Conservation (phyloP, 2,329 filamentous ascomycete species). For the Cylindrodendrum hubeiense region DNA sequence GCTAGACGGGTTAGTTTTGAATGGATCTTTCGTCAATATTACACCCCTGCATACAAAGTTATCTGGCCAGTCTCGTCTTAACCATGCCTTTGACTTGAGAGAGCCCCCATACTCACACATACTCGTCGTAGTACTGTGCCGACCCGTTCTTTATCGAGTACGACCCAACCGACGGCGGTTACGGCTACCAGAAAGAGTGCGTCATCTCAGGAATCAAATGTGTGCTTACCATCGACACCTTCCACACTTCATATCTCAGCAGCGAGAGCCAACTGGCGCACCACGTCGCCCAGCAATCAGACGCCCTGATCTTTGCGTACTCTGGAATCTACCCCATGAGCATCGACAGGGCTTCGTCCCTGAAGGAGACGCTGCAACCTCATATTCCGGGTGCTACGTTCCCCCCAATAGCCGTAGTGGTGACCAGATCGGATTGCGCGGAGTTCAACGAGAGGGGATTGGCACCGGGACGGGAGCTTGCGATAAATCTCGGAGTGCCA, state of each 20-base stretch:
- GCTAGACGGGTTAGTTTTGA: constrained; percentile 33
- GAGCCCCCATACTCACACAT: neutral
- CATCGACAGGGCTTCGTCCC: constrained; percentile 29
- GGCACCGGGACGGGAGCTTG: constrained; percentile 28
- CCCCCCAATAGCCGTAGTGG: constrained; percentile 30
- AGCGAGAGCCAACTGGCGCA: too few species aligned
- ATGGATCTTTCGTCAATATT: neutral
- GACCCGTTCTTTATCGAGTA: neutral
- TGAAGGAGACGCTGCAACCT: neutral
- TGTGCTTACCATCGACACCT: constrained; percentile 15
- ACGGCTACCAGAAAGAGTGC: neutral
- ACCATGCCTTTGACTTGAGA: neutral
- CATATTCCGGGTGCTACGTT: constrained; percentile 7
- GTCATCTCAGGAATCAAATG: neutral
- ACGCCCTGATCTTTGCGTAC: constrained; percentile 35
- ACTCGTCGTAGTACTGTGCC: neutral
- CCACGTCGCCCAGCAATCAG: constrained; percentile 26
- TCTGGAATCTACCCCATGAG: constrained; percentile 23
- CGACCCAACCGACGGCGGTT: neutral
- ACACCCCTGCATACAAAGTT: neutral
- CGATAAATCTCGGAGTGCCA: constrained; percentile 24
- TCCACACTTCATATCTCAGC: too few species aligned
- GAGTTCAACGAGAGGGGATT: constrained; percentile 22
- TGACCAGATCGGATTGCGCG: constrained; percentile 32
- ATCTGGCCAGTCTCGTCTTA: neutral